A percentile compares a stretch with the other conserved stretches of the same genome.
Evolutionary conservation across 768 basidiomycete species (phyloP).

Genomic region (Floccularia luteovirens): DNA sequence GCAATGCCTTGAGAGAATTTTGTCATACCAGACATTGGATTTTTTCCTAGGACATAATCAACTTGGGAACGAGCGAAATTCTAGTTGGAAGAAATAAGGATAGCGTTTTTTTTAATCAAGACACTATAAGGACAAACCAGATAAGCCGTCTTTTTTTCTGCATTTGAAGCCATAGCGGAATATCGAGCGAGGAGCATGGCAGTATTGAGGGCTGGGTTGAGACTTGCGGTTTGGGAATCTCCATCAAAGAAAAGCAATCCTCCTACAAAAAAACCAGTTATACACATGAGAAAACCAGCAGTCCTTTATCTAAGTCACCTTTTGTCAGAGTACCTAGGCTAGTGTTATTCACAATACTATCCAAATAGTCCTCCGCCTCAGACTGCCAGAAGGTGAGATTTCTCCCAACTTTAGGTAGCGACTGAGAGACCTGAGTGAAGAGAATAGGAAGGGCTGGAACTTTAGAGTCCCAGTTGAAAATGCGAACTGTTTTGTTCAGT

Average conservation of each 20-base stretch:
- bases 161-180: slow-evolving; percentile 61
- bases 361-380: slow-evolving; percentile 71
- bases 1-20: background rate
- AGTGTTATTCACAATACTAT: slow-evolving; percentile 53
- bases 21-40: slow-evolving; percentile 74
- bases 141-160: slow-evolving; percentile 52
- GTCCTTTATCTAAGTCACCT: slow-evolving; percentile 36
- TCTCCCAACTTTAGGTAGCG: slow-evolving; percentile 41
- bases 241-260: slow-evolving; percentile 79
- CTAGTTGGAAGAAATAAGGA: slow-evolving; percentile 23
- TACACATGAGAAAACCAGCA: background rate
- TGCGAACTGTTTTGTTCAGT: slow-evolving; percentile 41
- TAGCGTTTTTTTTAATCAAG: background rate
- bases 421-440: slow-evolving; percentile 64
- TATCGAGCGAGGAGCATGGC: slow-evolving; percentile 81
- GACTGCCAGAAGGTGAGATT: slow-evolving; percentile 62
- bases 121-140: slow-evolving; percentile 29
- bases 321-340: slow-evolving; percentile 50
- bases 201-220: slow-evolving; percentile 83
- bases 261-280: slow-evolving; percentile 30
- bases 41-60: slow-evolving; percentile 79
- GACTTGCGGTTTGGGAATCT: slow-evolving; percentile 70
- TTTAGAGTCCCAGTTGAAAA: slow-evolving; percentile 90
- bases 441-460: slow-evolving; percentile 70
- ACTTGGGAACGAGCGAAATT: slow-evolving; percentile 70